These are phyloP conservation scores for Incumbomyces delicatus DNA, from an alignment of 2,329 filamentous ascomycete genomes.

Conservation along the genomic window DNA sequence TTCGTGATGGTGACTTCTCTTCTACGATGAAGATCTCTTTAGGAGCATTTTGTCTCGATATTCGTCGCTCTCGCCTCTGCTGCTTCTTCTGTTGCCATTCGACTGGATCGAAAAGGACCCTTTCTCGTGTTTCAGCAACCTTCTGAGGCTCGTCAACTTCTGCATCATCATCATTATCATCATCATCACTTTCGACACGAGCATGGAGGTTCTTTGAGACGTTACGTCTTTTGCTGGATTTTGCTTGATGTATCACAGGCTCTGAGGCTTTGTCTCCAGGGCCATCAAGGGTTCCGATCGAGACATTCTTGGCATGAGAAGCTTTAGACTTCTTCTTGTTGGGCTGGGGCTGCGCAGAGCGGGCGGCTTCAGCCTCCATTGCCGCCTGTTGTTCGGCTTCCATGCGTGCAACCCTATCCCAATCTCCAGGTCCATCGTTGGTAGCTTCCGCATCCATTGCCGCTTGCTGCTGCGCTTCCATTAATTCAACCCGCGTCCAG, in stretches of 20 bases:
- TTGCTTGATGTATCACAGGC: neutral
- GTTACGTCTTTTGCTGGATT: neutral
- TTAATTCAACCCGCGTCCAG: neutral
- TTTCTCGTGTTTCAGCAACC: neutral
- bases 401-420: neutral
- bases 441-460: neutral
- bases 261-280: neutral
- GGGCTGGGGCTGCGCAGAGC: neutral
- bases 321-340: neutral
- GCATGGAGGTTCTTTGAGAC: neutral
- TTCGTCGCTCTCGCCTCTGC: neutral
- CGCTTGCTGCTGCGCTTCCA: neutral
- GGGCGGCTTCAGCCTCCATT: neutral
- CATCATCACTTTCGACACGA: neutral
- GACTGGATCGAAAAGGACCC: slow-evolving; percentile 4
- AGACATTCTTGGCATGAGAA: neutral
- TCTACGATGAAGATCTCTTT: neutral
- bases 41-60: neutral
- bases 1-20: neutral
- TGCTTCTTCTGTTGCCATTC: neutral
- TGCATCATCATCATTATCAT: neutral
- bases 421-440: neutral
- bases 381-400: neutral
- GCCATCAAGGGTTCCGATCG: neutral
- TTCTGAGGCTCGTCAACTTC: neutral